Evolutionary conservation across 2,329 filamentous ascomycete genomes (phyloP), one percentile per base, ranked within the genome.

Genomic region (Ophiosphaerella narmari): DNA sequence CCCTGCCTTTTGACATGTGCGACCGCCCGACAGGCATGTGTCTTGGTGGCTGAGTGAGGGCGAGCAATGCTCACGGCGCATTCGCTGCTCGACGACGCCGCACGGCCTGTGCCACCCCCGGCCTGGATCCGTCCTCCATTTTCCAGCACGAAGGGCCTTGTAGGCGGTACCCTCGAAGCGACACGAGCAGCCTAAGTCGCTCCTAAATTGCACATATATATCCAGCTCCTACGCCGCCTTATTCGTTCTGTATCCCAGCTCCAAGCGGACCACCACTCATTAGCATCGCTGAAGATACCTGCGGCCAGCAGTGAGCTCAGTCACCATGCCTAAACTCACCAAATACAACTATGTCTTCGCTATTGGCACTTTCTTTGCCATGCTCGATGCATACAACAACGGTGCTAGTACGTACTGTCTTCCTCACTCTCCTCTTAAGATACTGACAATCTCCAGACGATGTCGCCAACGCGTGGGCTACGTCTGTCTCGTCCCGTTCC

Each of bases 381-480:
- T 90, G 72, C 83, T 90, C 41, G 87, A 90, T 75, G 87, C 87
- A 54, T 90, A 80, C 81, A 90, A 90, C 81, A 90, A 89, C 72
- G 87, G 87, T 72, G 87, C 87, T 64, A 90, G 86, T 89, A 76
- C 75, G 85, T 82, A 24, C 13, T 41, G 5, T 23, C 7, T 14
- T 5, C 6, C 26, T 9, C 26, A 9, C 9, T 16, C 36, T 5
- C 7, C 11, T 3, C 12, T 4, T 4, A 5, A 26, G 18, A 24
- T 32, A 37, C 55, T 63, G 43, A 68, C 49, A 46, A 29, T 12
- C 3, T 16, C n/a, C n/a, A 71, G 85, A 91, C 74, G 89, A 92
- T 87, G 89, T 93, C 49, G 89, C 89, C 67, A 93, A 93, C 75
- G 78, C 89, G 43, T 92, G 88, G 86, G 89, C 89, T 47, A 92